Conservation (phyloP, 345 rosid genomes). For the Nasturtium officinale region DNA sequence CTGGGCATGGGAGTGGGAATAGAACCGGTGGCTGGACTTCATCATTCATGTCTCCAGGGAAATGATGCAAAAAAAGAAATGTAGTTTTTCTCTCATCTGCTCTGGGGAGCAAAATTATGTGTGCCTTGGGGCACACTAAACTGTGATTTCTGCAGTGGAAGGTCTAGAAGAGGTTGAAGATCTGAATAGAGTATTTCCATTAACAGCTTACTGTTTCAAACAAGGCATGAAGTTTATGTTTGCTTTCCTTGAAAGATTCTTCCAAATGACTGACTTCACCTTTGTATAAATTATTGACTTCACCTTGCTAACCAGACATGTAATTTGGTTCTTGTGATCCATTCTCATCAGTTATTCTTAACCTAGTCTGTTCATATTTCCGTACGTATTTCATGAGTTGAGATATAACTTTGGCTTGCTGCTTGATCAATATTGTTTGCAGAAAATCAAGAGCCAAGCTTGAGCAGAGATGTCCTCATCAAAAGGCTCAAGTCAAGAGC, state of each 20-base stretch:
- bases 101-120: slow-evolving; percentile 27
- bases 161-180: slow-evolving; percentile 13
- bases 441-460: slow-evolving; percentile 13
- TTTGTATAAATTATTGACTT: slow-evolving; percentile 32
- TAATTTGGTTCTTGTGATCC: slow-evolving; percentile 30
- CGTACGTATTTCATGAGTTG: neutral
- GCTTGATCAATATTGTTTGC: slow-evolving; percentile 7
- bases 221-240: slow-evolving; percentile 24
- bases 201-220: neutral
- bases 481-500: slow-evolving; percentile 46
- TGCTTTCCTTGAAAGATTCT: slow-evolving; percentile 9
- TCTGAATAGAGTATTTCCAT: slow-evolving; percentile 6
- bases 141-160: slow-evolving; percentile 21
- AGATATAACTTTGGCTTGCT: slow-evolving; percentile 6
- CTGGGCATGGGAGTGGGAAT: slow-evolving; percentile 54
- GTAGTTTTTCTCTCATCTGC: neutral
- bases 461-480: slow-evolving; percentile 1
- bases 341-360: neutral
- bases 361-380: neutral
- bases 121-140: neutral
- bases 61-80: slow-evolving; percentile 34
- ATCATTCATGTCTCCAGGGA: slow-evolving; percentile 70
- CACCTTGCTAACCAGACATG: slow-evolving; percentile 23
- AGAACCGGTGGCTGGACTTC: slow-evolving; percentile 80
- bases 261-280: slow-evolving; percentile 18